Percentiles rank a stretch among this genome's conserved stretches.
Conservation (phyloP, 2,329 filamentous ascomycete species). For the Daldinia sp. region DNA sequence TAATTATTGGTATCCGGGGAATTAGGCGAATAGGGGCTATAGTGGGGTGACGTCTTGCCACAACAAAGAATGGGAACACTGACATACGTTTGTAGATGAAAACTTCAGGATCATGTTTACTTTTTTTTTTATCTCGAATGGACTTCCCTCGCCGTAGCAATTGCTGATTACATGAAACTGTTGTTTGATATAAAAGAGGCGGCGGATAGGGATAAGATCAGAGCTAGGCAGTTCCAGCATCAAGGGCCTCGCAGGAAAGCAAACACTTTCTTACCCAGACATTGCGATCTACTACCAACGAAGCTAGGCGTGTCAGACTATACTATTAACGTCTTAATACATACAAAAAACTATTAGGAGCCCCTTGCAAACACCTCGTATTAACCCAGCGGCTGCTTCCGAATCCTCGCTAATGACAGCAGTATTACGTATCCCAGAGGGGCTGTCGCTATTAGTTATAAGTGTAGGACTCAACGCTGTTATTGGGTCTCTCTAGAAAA, state of each 20-base stretch:
- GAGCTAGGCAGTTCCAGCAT: neutral
- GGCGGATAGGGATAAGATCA: neutral
- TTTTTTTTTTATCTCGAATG: neutral
- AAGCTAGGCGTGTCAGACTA: neutral
- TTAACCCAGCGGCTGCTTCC: neutral
- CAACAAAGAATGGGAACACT: neutral
- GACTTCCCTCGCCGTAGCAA: neutral
- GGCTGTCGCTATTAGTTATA: constrained; percentile 4
- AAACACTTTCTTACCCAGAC: neutral
- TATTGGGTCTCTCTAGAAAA: neutral
- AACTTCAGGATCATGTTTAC: neutral
- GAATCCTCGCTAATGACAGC: constrained; percentile 9
- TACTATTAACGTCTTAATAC: neutral
- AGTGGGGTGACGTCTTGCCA: constrained; percentile 8
- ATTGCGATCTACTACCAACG: neutral
- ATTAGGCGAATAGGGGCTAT: neutral
- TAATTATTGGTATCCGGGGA: neutral
- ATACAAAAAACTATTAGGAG: neutral
- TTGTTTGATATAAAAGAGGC: neutral
- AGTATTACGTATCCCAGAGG: constrained; percentile 11
- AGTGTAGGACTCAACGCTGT: constrained; percentile 14
- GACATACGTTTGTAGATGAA: neutral
- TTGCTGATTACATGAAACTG: neutral
- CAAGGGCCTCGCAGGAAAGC: neutral
- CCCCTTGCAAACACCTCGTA: constrained; percentile 12